Conservation (phyloP, 2,329 filamentous ascomycete species). For the Sporothrix globosa region DNA sequence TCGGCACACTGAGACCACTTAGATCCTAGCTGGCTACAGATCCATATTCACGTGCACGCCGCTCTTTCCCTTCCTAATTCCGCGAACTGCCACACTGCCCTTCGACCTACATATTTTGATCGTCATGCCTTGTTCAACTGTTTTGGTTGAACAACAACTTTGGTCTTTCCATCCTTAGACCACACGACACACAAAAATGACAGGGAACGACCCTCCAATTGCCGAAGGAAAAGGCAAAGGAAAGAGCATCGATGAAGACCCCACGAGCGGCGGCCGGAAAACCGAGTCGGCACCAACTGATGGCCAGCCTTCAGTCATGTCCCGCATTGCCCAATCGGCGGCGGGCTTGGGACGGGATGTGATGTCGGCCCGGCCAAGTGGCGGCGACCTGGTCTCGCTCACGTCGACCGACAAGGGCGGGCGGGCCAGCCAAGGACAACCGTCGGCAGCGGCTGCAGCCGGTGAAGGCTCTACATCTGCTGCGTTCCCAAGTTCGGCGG, state of each 20-base stretch:
- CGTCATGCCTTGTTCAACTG: neutral
- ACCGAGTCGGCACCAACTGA: neutral
- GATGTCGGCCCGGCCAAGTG: constrained; percentile 36
- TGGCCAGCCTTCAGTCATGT: constrained; percentile 31
- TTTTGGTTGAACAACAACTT: neutral
- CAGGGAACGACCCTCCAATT: constrained; percentile 19
- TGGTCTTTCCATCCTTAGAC: neutral
- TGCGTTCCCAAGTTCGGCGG: neutral
- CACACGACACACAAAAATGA: neutral
- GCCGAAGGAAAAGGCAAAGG: constrained; percentile 13
- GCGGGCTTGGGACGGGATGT: constrained; percentile 38
- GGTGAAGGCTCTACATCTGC: neutral
- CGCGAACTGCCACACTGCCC: neutral
- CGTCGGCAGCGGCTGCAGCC: neutral
- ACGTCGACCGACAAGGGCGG: constrained; percentile 37
- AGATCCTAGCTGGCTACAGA: neutral
- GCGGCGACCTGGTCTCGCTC: constrained; percentile 34
- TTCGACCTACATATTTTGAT: neutral
- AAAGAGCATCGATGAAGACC: constrained; percentile 22
- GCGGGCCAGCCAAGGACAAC: constrained; percentile 31
- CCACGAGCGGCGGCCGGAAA: neutral
- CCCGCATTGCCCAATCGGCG: constrained; percentile 41
- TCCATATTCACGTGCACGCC: constrained; percentile 23
- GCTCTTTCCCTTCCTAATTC: neutral
- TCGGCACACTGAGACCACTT: constrained; percentile 1